These are phyloP conservation scores for Saccharomyces eubayanus DNA, from an alignment of 805 yeast species.

Conservation along the genomic window DNA sequence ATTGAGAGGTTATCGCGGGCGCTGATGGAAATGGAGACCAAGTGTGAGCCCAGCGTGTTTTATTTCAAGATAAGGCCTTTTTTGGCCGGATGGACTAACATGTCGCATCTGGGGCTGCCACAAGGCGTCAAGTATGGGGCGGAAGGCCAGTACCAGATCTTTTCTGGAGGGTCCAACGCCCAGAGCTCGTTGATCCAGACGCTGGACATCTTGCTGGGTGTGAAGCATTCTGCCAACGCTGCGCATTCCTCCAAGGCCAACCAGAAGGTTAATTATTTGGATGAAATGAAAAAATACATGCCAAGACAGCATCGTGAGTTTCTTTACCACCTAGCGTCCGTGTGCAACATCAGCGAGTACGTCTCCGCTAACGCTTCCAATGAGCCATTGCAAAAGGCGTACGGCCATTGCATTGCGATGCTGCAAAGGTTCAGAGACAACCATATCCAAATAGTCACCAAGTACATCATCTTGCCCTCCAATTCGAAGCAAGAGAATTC, in stretches of 20 bases:
- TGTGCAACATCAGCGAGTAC: slow-evolving; percentile 54
- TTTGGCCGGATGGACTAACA: slow-evolving; percentile 89
- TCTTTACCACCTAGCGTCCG: slow-evolving; percentile 48
- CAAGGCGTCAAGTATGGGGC: slow-evolving; percentile 73
- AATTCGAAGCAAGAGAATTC: slow-evolving; percentile 33
- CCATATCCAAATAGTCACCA: slow-evolving; percentile 85
- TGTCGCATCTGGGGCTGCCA: slow-evolving; percentile 77
- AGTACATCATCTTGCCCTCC: slow-evolving; percentile 78
- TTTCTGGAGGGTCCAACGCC: slow-evolving; percentile 90
- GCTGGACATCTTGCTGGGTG: slow-evolving; percentile 65
- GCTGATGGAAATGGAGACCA: slow-evolving; percentile 77
- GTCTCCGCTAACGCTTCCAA: slow-evolving; percentile 40
- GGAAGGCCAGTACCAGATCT: slow-evolving; percentile 45
- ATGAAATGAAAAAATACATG: slow-evolving; percentile 84
- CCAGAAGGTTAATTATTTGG: slow-evolving; percentile 48
- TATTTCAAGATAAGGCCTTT: slow-evolving; percentile 81
- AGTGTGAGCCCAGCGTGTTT: slow-evolving; percentile 91
- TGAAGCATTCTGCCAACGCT: slow-evolving; percentile 44
- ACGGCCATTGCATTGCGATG: slow-evolving; percentile 87
- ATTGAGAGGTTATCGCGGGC: slow-evolving; percentile 68
- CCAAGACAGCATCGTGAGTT: slow-evolving; percentile 79
- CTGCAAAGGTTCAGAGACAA: slow-evolving; percentile 81
- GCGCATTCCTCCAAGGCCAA: slow-evolving; percentile 55
- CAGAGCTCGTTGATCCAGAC: slow-evolving; percentile 87
- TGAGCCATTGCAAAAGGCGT: slow-evolving; percentile 58